Base-by-base conservation (phyloP, 139 green algal genomes). In the Raphidocelis subcapitata region DNA sequence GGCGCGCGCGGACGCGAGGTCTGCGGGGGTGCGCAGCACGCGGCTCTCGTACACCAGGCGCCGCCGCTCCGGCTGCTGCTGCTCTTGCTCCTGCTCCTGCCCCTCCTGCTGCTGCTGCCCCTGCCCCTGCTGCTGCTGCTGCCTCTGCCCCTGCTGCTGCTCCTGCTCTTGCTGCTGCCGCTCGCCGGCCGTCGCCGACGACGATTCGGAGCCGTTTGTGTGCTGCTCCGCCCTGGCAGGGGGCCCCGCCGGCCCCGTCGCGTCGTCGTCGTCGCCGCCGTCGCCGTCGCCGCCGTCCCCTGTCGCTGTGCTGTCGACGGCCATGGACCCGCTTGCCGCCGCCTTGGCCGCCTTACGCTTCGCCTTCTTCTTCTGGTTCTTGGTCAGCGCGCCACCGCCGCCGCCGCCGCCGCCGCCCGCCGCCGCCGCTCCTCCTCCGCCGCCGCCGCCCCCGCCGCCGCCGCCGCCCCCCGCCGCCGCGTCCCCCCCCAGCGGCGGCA, bases 351-450 rank as follows among this genome's bases (percentile, higher is more conserved):
- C 62, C 67, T 94, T 95, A 52, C 78, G 80, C 80, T 93, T 94
- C n/a, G 93, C 60, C 82, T 94, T 95, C 80, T 96, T 97, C 77
- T 93, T 94, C 81, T 98, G 93, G 56, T 94, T 97, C 70, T 91
- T 93, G 4, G 85, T 95, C 36, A 97, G 81, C 12, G 70, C 33
- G 44, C 51, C 49, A 14, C 5, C 23, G 54, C 24, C 24, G 56
- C 71, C 20, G 80, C 41, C 21, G 68, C 63, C 55, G 54, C 72
- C 67, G 32, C 75, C 41, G 1, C 66, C 54, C 61, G 57, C 36
- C 4, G 37, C 26, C 29, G 61, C 65, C 24, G 35, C 32, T 36
- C 66, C 37, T 51, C 57, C 44, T 23, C 66, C 62, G 35, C 67
- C 52, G 57, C 47, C 31, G 26, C n/a, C 26, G 33, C 20, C 37